These are phyloP conservation scores for Trichoderma sp. DNA, from an alignment of 2,329 filamentous ascomycete species.

Conservation along the genomic window DNA sequence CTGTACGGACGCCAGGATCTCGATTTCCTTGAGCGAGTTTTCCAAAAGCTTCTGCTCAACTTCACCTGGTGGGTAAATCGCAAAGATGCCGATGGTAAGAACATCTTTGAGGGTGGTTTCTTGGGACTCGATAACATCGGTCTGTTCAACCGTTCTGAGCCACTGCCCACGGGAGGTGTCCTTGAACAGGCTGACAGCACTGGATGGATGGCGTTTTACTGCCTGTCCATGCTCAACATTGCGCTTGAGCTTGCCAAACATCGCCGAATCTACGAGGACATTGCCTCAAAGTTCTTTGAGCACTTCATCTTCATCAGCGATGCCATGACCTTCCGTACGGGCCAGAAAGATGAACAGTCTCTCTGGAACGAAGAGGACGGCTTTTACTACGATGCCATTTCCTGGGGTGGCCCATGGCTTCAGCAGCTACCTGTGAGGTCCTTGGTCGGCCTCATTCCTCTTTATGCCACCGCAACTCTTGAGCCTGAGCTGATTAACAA, in stretches of 20 bases:
- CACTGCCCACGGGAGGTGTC: constrained; percentile 86
- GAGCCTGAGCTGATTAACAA: constrained; percentile 92
- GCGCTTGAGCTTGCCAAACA: constrained; percentile 93
- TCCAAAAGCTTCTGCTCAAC: constrained; percentile 92
- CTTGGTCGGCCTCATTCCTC: constrained; percentile 86
- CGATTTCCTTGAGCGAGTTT: constrained; percentile 93
- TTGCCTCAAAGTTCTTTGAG: constrained; percentile 98
- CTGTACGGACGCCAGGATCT: constrained; percentile 92
- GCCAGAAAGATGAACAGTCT: constrained; percentile 69
- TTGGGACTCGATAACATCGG: constrained; percentile 96
- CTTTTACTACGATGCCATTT: constrained; percentile 98
- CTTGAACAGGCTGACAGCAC: constrained; percentile 97
- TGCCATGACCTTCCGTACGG: constrained; percentile 85
- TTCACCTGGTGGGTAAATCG: constrained; percentile 99
- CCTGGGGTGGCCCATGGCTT: constrained; percentile 89
- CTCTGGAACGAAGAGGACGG: constrained; percentile 96
- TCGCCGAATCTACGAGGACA: constrained; percentile 90
- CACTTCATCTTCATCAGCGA: constrained; percentile 98
- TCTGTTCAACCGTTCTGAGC: constrained; percentile 94
- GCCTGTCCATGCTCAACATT: constrained; percentile 94
- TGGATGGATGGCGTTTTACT: constrained; percentile 99
- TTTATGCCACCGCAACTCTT: constrained; percentile 87
- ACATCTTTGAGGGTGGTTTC: constrained; percentile 96
- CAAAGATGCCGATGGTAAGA: constrained; percentile 91
- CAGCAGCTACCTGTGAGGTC: constrained; percentile 91